Conservation (phyloP, 2,329 filamentous ascomycete genomes). For the Albifimbria verrucaria region DNA sequence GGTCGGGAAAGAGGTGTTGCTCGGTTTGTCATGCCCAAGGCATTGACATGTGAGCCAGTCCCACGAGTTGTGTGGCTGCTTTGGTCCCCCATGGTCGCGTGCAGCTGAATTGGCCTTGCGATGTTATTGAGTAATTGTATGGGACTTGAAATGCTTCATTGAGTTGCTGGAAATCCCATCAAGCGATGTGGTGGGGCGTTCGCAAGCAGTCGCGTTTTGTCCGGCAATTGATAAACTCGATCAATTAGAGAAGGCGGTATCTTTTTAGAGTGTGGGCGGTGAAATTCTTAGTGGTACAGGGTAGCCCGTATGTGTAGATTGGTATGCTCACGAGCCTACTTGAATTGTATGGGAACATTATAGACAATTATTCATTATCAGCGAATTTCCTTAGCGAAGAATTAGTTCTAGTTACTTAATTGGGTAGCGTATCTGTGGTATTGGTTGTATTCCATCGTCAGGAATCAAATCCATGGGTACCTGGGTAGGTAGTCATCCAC, state of each 20-base stretch:
- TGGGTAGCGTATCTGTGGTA: no score
- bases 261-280: background rate
- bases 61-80: conserved; percentile 18
- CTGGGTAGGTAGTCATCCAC: no score
- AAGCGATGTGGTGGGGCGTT: background rate
- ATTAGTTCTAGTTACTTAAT: no score
- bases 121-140: background rate
- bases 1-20: conserved; percentile 32
- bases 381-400: no score
- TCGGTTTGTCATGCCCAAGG: conserved; percentile 37
- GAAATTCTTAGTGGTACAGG: background rate
- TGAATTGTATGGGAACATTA: no score
- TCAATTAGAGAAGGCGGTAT: conserved; percentile 3
- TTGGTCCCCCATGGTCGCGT: conserved; percentile 26
- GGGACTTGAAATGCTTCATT: background rate
- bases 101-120: background rate
- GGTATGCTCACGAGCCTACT: background rate
- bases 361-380: no score
- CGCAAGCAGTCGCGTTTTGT: conserved; percentile 2
- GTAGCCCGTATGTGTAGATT: background rate
- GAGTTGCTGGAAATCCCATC: background rate
- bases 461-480: no score
- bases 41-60: conserved; percentile 28
- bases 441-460: no score
- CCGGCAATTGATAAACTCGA: conserved; percentile 8